Base-by-base conservation (phyloP, 2,329 filamentous ascomycete species). In the Diaporthe ilicicola region DNA sequence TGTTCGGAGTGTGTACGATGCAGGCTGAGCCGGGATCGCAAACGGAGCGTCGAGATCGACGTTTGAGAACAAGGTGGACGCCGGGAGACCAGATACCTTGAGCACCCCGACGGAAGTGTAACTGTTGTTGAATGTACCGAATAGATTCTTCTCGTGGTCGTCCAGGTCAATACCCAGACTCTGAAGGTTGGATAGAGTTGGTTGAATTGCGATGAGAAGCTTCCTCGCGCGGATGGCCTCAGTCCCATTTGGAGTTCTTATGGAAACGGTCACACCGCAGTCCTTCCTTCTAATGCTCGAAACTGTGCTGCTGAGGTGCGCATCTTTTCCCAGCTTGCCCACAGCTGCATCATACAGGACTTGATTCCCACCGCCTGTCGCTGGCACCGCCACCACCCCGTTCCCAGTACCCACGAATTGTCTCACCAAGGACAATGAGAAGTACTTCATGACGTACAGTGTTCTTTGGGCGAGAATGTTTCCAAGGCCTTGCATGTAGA, bases 401-500 rank as follows among this genome's bases (percentile, higher is more conserved):
- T 17, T 27, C 19, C 39, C 29, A 42, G 46, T 9, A 9, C 61
- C 61, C 29, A 53, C 42, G 19, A 66, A 24, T 15, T 27, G 24
- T 22, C 24, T 34, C 24, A 22, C 29, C 19, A 27, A 1, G 44
- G 32, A n/a, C n/a, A 6, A 24, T 8, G 61, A 22, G 19, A 66
- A 66, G 32, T 27, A 19, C 62, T 53, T 66, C 62, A 53, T 66
- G 46, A 34, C 34, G 19, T 66, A 53, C 15, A 66, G 32, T 5
- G 62, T 53, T 17, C 24, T 22, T 12, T 50, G 24, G n/a, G 62
- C 46, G 27, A 66, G 62, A 15, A 53, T 17, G 12, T 66, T 66
- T 29, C 62, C 39, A 12, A 53, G 24, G 24, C 62, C 62, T 15
- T 44, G 62, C 29, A 17, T 32, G 44, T 50, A 53, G 17, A 46